A percentile compares a stretch with the other conserved stretches of the same genome.
These are phyloP conservation scores for Trichoderma citrinoviride DNA, from an alignment of 2,329 filamentous ascomycete genomes.

Conservation along the genomic window DNA sequence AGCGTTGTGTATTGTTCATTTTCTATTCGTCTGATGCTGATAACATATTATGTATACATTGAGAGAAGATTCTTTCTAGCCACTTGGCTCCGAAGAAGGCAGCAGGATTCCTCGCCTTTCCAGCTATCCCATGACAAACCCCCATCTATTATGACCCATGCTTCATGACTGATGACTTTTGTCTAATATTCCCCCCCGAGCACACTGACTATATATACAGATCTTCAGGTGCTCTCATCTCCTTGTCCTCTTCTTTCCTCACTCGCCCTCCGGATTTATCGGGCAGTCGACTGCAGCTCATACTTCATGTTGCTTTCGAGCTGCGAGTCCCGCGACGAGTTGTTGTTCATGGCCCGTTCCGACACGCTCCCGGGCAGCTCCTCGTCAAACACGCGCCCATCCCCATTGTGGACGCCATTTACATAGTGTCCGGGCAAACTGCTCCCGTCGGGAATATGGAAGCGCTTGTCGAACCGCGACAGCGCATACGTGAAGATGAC, in stretches of 20 bases:
- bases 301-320: background rate
- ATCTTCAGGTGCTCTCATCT: background rate
- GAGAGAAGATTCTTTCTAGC: background rate
- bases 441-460: slow-evolving; percentile 70
- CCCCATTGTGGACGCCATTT: slow-evolving; percentile 17
- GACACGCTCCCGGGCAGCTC: background rate
- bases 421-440: slow-evolving; percentile 54
- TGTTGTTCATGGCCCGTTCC: slow-evolving; percentile 1
- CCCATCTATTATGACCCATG: background rate
- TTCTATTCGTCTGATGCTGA: background rate
- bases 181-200: background rate
- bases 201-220: background rate
- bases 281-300: background rate
- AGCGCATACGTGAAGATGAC: slow-evolving; percentile 66
- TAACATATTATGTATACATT: background rate
- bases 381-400: background rate
- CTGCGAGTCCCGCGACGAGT: background rate
- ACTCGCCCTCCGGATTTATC: background rate
- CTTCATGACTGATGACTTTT: background rate
- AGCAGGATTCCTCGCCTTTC: background rate
- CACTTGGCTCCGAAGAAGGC: background rate
- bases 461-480: slow-evolving; percentile 69
- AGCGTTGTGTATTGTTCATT: background rate
- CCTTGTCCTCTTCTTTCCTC: background rate
- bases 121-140: background rate